A percentile compares a stretch with the other conserved stretches of the same genome.
Evolutionary conservation across 768 basidiomycete species (phyloP).

Genomic region (Pisolithus marmoratus): DNA sequence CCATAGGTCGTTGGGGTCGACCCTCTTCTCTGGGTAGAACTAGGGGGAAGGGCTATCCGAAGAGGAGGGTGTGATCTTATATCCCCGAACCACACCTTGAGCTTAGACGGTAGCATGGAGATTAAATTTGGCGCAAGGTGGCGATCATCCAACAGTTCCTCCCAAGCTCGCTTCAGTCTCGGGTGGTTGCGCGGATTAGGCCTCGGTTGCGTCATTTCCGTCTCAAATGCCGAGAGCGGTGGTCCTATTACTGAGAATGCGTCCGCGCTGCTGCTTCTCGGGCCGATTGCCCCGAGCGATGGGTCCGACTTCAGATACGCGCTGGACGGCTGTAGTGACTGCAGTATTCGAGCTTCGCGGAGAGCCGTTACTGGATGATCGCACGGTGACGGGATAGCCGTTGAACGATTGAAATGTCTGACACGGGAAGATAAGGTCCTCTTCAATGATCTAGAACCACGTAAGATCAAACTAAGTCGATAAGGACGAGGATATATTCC

Average conservation of each 20-base stretch:
- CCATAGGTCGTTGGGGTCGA: slow-evolving; percentile 11
- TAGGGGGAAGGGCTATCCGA: slow-evolving; percentile 52
- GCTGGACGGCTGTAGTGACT: slow-evolving; percentile 9
- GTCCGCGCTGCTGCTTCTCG: slow-evolving; percentile 11
- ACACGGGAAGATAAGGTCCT: slow-evolving; percentile 67
- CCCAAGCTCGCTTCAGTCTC: slow-evolving; percentile 58
- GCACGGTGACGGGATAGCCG: slow-evolving; percentile 1
- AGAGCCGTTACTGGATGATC: slow-evolving; percentile 19
- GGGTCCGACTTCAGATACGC: slow-evolving; percentile 20
- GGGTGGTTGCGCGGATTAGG: slow-evolving; percentile 57
- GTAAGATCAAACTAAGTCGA: slow-evolving; percentile 5
- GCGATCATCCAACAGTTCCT: slow-evolving; percentile 54
- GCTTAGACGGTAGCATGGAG: slow-evolving; percentile 62
- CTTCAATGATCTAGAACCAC: slow-evolving; percentile 57
- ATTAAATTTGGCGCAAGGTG: slow-evolving; percentile 51
- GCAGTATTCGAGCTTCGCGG: slow-evolving; percentile 25
- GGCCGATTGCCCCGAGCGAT: slow-evolving; percentile 10
- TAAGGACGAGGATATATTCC: slow-evolving; percentile 8
- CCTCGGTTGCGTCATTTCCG: slow-evolving; percentile 7
- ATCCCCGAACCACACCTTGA: slow-evolving; percentile 51
- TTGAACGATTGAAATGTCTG: slow-evolving; percentile 7
- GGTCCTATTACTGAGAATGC: slow-evolving; percentile 12
- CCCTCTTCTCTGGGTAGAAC: slow-evolving; percentile 29
- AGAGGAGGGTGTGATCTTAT: slow-evolving; percentile 44
- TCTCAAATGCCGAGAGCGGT: slow-evolving; percentile 13